A percentile compares a stretch with the other conserved stretches of the same genome.
Evolutionary conservation across 2,329 filamentous ascomycete genomes (phyloP).

Genomic region (Xylaria arbuscula): DNA sequence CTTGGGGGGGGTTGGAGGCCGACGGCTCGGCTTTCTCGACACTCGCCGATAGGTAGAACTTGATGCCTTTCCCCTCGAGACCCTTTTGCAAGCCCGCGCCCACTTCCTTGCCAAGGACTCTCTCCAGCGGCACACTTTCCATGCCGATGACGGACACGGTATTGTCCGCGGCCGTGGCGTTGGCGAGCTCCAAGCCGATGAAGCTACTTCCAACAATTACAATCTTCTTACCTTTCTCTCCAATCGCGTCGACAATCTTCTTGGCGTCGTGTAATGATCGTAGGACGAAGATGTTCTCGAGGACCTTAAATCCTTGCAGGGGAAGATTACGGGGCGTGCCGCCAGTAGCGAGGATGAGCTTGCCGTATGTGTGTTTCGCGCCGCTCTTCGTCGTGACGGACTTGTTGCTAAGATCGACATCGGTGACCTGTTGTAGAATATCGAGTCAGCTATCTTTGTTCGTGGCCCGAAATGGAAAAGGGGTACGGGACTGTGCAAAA

Average conservation of each 20-base stretch:
- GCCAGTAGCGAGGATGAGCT: conserved; percentile 90
- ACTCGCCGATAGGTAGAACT: conserved; percentile 83
- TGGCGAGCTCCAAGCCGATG: conserved; percentile 98
- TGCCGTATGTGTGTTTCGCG: conserved; percentile 79
- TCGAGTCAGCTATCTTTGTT: background rate
- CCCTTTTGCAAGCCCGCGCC: conserved; percentile 82
- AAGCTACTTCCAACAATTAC: conserved; percentile 94
- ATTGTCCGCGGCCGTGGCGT: conserved; percentile 82
- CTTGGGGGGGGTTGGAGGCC: conserved; percentile 71
- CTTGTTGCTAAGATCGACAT: conserved; percentile 80
- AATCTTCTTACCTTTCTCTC: conserved; percentile 88
- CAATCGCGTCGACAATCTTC: conserved; percentile 81
- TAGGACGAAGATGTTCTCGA: conserved; percentile 88
- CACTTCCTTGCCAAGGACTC: conserved; percentile 84
- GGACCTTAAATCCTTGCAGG: conserved; percentile 84
- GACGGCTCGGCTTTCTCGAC: conserved; percentile 87
- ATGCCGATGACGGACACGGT: conserved; percentile 88
- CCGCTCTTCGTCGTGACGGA: conserved; percentile 80
- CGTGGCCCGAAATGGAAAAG: background rate
- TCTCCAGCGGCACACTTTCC: conserved; percentile 85
- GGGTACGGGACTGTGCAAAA: background rate
- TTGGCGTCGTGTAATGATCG: conserved; percentile 81
- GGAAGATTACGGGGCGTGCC: conserved; percentile 81
- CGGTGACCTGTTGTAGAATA: conserved; percentile 57
- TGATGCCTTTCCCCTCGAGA: conserved; percentile 87